Percentiles rank a stretch among this genome's conserved stretches.
Evolutionary conservation across 2,329 filamentous ascomycete species (phyloP).

Genomic region (Botryosphaeria dothidea): DNA sequence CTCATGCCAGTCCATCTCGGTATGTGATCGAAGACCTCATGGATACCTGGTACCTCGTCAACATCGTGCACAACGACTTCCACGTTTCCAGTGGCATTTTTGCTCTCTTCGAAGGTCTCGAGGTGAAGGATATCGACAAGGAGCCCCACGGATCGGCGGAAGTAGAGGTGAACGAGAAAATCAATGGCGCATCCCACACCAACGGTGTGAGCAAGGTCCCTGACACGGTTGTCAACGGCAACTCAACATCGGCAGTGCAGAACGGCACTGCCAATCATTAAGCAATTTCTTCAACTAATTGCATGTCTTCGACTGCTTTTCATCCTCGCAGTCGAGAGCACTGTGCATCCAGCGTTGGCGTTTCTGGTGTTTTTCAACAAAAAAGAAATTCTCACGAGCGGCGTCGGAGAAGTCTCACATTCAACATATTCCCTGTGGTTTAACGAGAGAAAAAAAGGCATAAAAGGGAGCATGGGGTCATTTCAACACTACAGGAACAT

Average conservation of each 20-base stretch:
- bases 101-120: constrained; percentile 77
- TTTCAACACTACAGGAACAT: constrained; percentile 4
- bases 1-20: constrained; percentile 73
- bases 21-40: constrained; percentile 80
- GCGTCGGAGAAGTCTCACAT: constrained; percentile 6
- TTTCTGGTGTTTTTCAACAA: constrained; percentile 20
- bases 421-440: constrained; percentile 3
- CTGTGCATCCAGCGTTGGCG: constrained; percentile 19
- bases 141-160: constrained; percentile 12
- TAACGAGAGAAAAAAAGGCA: background rate
- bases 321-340: background rate
- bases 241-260: constrained; percentile 11
- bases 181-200: constrained; percentile 1
- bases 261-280: constrained; percentile 7
- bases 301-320: constrained; percentile 5
- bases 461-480: background rate
- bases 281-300: background rate
- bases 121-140: constrained; percentile 65
- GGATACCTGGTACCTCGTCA: constrained; percentile 89
- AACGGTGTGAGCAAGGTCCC: constrained; percentile 2
- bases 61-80: constrained; percentile 99
- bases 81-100: constrained; percentile 81
- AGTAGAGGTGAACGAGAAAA: background rate
- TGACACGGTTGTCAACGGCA: constrained; percentile 9
- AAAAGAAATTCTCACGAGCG: constrained; percentile 4